phyloP scores from a whole-genome alignment of 106 monocot genomes.

The Iris macrosiphon region DNA sequence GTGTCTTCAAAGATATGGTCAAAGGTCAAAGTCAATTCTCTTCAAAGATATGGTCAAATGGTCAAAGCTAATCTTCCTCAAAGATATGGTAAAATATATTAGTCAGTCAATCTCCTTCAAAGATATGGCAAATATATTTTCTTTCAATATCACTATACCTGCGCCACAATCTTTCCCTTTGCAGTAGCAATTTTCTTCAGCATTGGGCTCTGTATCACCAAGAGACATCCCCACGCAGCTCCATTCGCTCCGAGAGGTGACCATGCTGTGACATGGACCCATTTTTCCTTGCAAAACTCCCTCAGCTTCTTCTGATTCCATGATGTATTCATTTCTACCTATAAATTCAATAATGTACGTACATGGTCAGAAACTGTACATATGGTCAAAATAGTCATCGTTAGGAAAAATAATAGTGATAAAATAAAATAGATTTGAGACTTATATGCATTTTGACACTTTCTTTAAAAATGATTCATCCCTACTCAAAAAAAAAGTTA shows the following conservation, averaged over 20 bases:
- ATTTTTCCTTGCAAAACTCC: conserved; percentile 18
- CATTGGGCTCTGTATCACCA: not conserved
- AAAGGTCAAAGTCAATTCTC: too few species aligned
- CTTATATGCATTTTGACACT: too few species aligned
- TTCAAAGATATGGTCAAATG: too few species aligned
- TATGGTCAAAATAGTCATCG: not conserved
- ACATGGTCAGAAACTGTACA: not conserved
- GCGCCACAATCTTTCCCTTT: conserved; percentile 1
- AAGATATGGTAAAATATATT: too few species aligned
- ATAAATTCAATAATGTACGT: not conserved
- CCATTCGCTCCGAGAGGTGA: conserved; percentile 3
- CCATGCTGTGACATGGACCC: conserved; percentile 10
- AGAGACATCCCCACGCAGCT: not conserved
- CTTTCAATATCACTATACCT: too few species aligned
- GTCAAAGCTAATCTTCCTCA: too few species aligned
- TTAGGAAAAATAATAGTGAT: not conserved
- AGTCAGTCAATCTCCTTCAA: too few species aligned
- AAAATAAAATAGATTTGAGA: not conserved
- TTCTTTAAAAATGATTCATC: too few species aligned
- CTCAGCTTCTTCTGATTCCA: conserved; percentile 42
- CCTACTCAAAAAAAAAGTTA: too few species aligned
- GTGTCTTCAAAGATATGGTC: too few species aligned
- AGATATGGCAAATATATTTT: too few species aligned
- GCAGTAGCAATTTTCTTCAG: conserved; percentile 5
- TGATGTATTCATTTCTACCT: conserved; percentile 34